These are phyloP conservation scores for Xylariales sp. DNA, from an alignment of 2,329 filamentous ascomycete species.

Conservation along the genomic window DNA sequence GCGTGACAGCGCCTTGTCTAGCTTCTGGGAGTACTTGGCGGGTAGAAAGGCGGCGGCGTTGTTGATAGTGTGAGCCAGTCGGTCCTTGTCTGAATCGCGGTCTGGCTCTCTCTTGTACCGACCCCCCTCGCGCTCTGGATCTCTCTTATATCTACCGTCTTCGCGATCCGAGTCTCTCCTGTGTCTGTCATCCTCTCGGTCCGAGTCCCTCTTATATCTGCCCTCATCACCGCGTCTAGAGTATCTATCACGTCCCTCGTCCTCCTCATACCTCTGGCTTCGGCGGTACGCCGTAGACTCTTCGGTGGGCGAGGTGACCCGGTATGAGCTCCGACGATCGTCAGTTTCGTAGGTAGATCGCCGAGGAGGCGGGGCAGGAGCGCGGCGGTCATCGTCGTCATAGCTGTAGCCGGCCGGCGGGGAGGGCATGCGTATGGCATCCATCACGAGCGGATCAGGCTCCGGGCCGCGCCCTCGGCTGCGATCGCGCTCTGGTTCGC, in stretches of 20 bases:
- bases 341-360: conserved; percentile 28
- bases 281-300: conserved; percentile 17
- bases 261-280: conserved; percentile 11
- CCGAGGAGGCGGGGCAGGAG: conserved; percentile 24
- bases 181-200: no score
- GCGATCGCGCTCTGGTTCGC: conserved; percentile 28
- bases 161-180: no score
- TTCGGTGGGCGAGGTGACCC: conserved; percentile 21
- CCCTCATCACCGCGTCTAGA: conserved; percentile 12
- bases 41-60: conserved; percentile 25
- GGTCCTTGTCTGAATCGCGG: conserved; percentile 9
- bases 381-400: conserved; percentile 25
- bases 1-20: conserved; percentile 14
- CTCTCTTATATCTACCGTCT: neutral
- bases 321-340: conserved; percentile 31
- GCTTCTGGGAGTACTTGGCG: conserved; percentile 22
- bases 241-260: conserved; percentile 10
- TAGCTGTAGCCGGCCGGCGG: conserved; percentile 35
- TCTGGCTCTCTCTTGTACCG: conserved; percentile 2
- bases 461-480: conserved; percentile 26
- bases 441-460: conserved; percentile 27
- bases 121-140: conserved; percentile 1
- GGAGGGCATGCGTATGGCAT: conserved; percentile 36
- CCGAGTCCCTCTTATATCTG: conserved; percentile 6
- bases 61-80: conserved; percentile 16